Conservation (phyloP, 192 early-diverging fungal species). For the Rhizophagus sp. region DNA sequence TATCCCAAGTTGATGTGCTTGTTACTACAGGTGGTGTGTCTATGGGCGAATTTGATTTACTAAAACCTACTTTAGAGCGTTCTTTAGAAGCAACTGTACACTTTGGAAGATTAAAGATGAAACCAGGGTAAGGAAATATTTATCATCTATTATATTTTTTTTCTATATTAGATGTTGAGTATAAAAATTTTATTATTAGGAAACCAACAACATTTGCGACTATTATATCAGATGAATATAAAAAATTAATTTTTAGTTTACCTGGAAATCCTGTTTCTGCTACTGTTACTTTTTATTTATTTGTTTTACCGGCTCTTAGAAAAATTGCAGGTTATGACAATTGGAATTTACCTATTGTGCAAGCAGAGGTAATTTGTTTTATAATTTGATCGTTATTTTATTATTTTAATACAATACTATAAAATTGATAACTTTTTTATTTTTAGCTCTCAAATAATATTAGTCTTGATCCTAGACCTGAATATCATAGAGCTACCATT, state of each 20-base stretch:
- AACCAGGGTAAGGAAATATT: slow-evolving; percentile 68
- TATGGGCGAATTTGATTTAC: slow-evolving; percentile 96
- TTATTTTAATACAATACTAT: background rate
- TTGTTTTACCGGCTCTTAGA: slow-evolving; percentile 83
- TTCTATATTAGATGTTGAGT: background rate
- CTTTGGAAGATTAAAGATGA: slow-evolving; percentile 91
- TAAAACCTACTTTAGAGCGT: slow-evolving; percentile 86
- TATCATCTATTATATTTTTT: background rate
- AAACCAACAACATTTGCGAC: slow-evolving; percentile 97
- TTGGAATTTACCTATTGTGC: slow-evolving; percentile 51
- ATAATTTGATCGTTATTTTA: background rate
- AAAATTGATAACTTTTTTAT: background rate
- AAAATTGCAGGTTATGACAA: slow-evolving; percentile 70
- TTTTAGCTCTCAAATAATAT: slow-evolving; percentile 10
- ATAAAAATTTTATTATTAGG: slow-evolving; percentile 36
- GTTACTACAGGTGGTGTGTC: slow-evolving; percentile 94
- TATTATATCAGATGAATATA: slow-evolving; percentile 31
- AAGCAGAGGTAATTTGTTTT: slow-evolving; percentile 56
- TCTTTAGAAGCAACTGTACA: slow-evolving; percentile 74
- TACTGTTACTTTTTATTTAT: slow-evolving; percentile 84
- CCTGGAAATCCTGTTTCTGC: slow-evolving; percentile 97
- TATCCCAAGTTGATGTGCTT: slow-evolving; percentile 69
- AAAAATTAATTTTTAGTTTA: slow-evolving; percentile 79
- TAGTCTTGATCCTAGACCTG: slow-evolving; percentile 62
- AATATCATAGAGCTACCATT: slow-evolving; percentile 63